Evolutionary conservation across 805 yeast species (phyloP).

Genomic region (Candida arabinofermentans): DNA sequence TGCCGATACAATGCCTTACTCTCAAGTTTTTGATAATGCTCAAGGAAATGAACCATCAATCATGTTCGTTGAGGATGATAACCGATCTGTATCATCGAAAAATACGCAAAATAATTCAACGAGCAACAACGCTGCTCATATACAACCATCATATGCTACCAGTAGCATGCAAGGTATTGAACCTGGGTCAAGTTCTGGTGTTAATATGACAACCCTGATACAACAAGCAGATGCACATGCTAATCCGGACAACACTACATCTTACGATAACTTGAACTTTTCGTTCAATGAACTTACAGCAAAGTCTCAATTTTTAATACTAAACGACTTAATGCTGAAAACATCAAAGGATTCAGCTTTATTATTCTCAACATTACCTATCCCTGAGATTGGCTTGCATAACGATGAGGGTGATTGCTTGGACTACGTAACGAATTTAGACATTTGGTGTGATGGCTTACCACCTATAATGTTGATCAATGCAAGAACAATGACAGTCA

Average conservation of each 20-base stretch:
- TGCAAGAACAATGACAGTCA: conserved; percentile 93
- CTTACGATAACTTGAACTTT: conserved; percentile 21
- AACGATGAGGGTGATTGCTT: conserved; percentile 60
- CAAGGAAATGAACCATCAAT: conserved; percentile 66
- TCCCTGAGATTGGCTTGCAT: conserved; percentile 83
- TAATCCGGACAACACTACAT: conserved; percentile 4
- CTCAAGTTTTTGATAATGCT: conserved; percentile 64
- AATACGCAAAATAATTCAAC: neutral
- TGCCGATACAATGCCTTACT: conserved; percentile 67
- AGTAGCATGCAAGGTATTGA: neutral
- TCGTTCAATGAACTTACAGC: conserved; percentile 89
- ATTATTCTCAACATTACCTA: conserved; percentile 85
- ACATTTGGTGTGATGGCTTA: conserved; percentile 74
- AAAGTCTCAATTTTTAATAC: conserved; percentile 80
- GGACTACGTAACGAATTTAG: conserved; percentile 71
- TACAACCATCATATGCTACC: neutral
- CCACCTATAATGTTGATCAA: conserved; percentile 84
- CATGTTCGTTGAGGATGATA: conserved; percentile 49
- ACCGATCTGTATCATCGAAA: conserved; percentile 15
- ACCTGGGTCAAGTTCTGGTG: neutral
- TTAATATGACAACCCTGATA: neutral
- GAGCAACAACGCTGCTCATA: neutral
- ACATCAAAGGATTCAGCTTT: conserved; percentile 63
- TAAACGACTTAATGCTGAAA: conserved; percentile 78
- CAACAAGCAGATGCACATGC: neutral